Conservation (phyloP, 192 early-diverging fungal genomes). For the Backusella mclennaniae region DNA sequence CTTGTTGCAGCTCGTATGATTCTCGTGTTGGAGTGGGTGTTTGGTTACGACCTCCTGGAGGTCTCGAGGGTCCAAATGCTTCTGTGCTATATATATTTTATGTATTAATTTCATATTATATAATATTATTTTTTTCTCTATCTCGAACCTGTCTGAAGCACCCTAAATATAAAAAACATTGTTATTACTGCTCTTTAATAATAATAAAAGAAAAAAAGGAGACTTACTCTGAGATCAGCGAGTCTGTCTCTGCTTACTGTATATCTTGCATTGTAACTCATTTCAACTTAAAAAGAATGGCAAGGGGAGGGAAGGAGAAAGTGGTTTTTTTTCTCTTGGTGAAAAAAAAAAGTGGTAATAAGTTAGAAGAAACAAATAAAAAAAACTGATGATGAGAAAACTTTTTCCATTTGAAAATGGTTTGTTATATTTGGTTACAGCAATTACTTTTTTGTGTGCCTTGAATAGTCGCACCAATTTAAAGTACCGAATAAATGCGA, state of each 20-base stretch:
- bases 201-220: not conserved
- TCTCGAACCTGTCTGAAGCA: slow-evolving; percentile 9
- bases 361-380: not conserved
- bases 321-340: not conserved
- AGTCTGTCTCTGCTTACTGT: slow-evolving; percentile 19
- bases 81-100: not conserved
- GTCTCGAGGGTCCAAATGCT: slow-evolving; percentile 10
- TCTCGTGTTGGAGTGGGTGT: not conserved
- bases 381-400: slow-evolving; percentile 5
- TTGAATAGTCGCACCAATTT: not conserved
- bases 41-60: not conserved
- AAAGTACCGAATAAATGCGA: not conserved
- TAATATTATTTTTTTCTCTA: not conserved
- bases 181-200: not conserved
- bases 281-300: slow-evolving; percentile 5
- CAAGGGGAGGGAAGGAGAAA: not conserved
- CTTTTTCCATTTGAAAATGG: not conserved
- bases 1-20: slow-evolving; percentile 5
- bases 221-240: slow-evolving; percentile 20
- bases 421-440: not conserved
- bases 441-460: not conserved
- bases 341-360: not conserved
- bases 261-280: slow-evolving; percentile 6
- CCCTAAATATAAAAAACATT: not conserved
- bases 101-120: not conserved